Base-by-base conservation (phyloP, 257 asterid genomes). In the Scutellaria minor region DNA sequence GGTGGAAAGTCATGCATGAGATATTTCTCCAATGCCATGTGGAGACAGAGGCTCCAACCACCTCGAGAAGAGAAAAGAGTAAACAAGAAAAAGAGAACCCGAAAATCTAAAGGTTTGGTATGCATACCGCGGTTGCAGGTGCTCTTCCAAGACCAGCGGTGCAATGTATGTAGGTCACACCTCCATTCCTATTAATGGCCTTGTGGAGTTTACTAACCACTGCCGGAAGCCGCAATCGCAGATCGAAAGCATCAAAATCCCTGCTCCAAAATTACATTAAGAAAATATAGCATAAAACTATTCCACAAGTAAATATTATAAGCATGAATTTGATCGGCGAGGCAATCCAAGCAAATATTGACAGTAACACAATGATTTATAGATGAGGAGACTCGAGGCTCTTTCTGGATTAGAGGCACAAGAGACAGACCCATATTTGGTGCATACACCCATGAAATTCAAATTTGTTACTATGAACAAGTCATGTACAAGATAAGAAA, bases 111-210 rank as follows among this genome's bases (percentile, higher is more conserved):
- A 68, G 72, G 64, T 6, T 46, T 39, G 50, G 59, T 50, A 52
- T 77, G 73, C 87, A 47, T 86, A 94, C 99, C 62, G 89, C 97
- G 68, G 90, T 87, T 61, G 96, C 92, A 2, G 99, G 99, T 71
- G 99, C 99, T 85, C 98, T 82, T 71, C 98, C 99, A 64, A 94
- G 93, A 58, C 99, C 99, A 75, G 99, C 99, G 4, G 99, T 94
- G 79, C 99, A 94, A 74, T 91, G 99, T 81, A 94, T 82, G 71
- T 94, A 94, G 56, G 97, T 75, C 77, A 94, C 93, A 11, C 99
- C 98, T 54, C 99, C 97, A 45, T 91, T 91, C 64, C 53, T 79
- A 44, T 78, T 83, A 48, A 91, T 50, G 75, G 92, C 96, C 72
- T 85, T 83, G 75, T 87, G 90, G 62, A 94, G 84, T 87, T 61